Evolutionary conservation across 176 grass and related monocot genomes (phyloP).

Genomic region (Panicum miliaceum): DNA sequence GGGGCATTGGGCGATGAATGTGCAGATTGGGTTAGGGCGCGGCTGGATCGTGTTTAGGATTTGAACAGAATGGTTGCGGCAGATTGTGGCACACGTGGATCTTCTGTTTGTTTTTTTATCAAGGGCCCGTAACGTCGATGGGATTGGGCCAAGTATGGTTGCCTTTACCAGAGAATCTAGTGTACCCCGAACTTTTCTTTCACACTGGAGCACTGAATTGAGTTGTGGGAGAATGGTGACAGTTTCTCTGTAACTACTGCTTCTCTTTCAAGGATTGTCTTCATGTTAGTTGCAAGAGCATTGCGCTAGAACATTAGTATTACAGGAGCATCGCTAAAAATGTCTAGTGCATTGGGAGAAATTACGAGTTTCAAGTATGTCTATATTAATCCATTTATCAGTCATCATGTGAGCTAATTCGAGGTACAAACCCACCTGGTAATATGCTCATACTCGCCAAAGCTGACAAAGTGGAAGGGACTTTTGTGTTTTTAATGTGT

Average conservation of each 20-base stretch:
- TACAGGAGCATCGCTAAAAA: not conserved
- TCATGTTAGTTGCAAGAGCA: not conserved
- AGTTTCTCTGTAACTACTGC: not conserved
- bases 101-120: not conserved
- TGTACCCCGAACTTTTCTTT: not conserved
- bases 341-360: not conserved
- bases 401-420: conserved; percentile 2
- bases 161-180: not conserved
- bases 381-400: not conserved
- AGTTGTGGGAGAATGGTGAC: not conserved
- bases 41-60: not conserved
- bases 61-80: not conserved
- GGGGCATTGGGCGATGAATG: not conserved
- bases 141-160: not conserved
- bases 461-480: not conserved
- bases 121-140: not conserved
- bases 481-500: not conserved
- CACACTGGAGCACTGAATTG: not conserved
- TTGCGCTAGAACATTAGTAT: not conserved
- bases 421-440: not conserved
- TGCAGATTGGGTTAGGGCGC: not conserved
- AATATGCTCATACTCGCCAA: not conserved
- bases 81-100: not conserved
- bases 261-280: not conserved
- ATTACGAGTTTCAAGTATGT: not conserved